phyloP scores from a whole-genome alignment of 2,329 filamentous ascomycete species.

The Fusarium sp. region DNA sequence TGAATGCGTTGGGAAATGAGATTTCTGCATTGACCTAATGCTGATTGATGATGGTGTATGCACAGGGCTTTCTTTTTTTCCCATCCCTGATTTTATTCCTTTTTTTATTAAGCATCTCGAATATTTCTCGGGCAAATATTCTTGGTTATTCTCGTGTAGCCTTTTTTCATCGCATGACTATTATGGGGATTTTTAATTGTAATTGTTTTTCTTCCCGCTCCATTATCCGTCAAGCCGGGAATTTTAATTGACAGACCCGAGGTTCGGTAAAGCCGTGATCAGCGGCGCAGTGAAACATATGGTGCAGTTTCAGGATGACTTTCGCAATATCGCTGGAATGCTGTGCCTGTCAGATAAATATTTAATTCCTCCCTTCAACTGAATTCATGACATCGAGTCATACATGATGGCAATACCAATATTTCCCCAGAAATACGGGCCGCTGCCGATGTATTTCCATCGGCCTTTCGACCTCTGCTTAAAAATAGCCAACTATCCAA shows the following conservation, averaged over 20 bases:
- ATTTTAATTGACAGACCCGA: background rate
- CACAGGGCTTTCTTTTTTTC: background rate
- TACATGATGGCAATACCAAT: background rate
- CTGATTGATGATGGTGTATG: background rate
- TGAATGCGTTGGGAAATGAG: conserved; percentile 4
- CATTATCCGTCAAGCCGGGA: background rate
- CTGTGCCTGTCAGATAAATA: no score
- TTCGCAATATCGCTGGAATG: conserved; percentile 11
- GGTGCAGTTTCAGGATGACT: conserved; percentile 16
- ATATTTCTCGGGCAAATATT: conserved; percentile 1
- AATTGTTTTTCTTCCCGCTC: background rate
- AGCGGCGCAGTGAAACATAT: conserved; percentile 8
- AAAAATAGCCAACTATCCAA: no score
- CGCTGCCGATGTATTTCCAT: background rate
- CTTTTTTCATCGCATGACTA: conserved; percentile 9
- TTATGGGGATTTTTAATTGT: background rate
- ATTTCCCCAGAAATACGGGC: background rate
- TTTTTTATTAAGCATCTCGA: background rate
- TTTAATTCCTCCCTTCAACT: background rate
- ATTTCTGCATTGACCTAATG: background rate
- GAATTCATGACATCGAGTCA: background rate
- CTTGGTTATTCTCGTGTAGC: background rate
- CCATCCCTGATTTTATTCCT: conserved; percentile 1
- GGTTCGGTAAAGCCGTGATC: background rate
- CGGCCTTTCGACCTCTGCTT: no score